Evolutionary conservation across 495 filamentous ascomycete species (phyloP).

Genomic region (Lophiostoma macrostomum): DNA sequence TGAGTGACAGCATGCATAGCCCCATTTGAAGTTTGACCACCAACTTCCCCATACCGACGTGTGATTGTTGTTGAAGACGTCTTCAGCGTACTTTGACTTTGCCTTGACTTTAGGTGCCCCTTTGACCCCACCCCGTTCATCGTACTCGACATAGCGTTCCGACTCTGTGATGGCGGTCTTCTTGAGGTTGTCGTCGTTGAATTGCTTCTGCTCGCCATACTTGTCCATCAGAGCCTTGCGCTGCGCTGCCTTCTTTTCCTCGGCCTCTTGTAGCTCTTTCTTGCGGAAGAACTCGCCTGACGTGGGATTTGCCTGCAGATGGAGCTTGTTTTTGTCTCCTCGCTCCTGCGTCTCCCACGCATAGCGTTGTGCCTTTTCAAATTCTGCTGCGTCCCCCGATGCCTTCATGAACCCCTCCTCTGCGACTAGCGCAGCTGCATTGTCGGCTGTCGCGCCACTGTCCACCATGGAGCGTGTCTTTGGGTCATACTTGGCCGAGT

Average conservation of each 20-base stretch:
- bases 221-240: constrained; percentile 74
- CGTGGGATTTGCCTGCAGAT: constrained; percentile 95
- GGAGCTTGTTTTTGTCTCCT: constrained; percentile 66
- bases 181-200: constrained; percentile 60
- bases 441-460: constrained; percentile 75
- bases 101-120: constrained; percentile 70
- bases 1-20: constrained; percentile 94
- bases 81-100: constrained; percentile 88
- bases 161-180: constrained; percentile 69
- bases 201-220: constrained; percentile 72
- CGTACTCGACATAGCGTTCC: constrained; percentile 93
- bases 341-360: constrained; percentile 95
- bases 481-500: constrained; percentile 96
- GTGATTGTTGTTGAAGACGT: constrained; percentile 87
- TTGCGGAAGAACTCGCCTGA: constrained; percentile 80
- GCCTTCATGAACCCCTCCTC: constrained; percentile 91
- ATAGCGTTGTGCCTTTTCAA: constrained; percentile 82
- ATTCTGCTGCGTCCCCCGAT: constrained; percentile 91
- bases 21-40: constrained; percentile 95
- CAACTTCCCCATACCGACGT: constrained; percentile 93
- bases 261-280: constrained; percentile 68
- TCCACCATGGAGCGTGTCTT: constrained; percentile 96
- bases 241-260: constrained; percentile 63
- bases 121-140: constrained; percentile 83
- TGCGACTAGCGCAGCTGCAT: constrained; percentile 81